Evolutionary conservation across 371 early-diverging fungal genomes (phyloP).

Genomic region (Rhizopus microsporus): DNA sequence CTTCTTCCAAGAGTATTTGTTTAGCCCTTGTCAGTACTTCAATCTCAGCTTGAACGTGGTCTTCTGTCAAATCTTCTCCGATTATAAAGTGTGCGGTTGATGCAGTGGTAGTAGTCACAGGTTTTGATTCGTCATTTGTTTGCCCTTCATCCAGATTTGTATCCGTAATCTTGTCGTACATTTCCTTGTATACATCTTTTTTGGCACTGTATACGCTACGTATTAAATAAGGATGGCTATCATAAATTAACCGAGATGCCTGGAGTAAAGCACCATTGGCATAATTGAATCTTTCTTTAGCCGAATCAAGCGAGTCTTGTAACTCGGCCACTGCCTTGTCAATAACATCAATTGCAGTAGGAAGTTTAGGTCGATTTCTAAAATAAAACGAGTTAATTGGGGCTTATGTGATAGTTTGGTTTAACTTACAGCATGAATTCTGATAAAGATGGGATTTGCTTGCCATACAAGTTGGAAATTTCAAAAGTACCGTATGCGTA

Average conservation of each 20-base stretch:
- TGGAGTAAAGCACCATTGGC: slow-evolving; percentile 49
- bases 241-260: slow-evolving; percentile 34
- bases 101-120: neutral
- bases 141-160: slow-evolving; percentile 10
- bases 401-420: neutral
- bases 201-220: slow-evolving; percentile 36
- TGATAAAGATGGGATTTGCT: slow-evolving; percentile 17
- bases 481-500: slow-evolving; percentile 39
- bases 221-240: slow-evolving; percentile 30
- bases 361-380: slow-evolving; percentile 30
- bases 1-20: slow-evolving; percentile 23
- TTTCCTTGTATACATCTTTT: slow-evolving; percentile 35
- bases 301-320: slow-evolving; percentile 29
- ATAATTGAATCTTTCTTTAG: slow-evolving; percentile 30
- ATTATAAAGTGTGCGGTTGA: slow-evolving; percentile 11
- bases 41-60: slow-evolving; percentile 43
- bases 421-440: slow-evolving; percentile 36
- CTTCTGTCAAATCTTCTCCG: slow-evolving; percentile 29
- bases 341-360: slow-evolving; percentile 30
- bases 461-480: slow-evolving; percentile 36
- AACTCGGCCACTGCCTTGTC: slow-evolving; percentile 25
- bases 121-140: slow-evolving; percentile 6
- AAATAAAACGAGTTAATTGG: neutral
- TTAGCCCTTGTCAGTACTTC: slow-evolving; percentile 26
- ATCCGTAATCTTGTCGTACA: slow-evolving; percentile 15